Percentiles rank a stretch among this genome's conserved stretches.
Evolutionary conservation across 1,139 yeast genomes (phyloP).

Genomic region (Saccharomyces hybrid): DNA sequence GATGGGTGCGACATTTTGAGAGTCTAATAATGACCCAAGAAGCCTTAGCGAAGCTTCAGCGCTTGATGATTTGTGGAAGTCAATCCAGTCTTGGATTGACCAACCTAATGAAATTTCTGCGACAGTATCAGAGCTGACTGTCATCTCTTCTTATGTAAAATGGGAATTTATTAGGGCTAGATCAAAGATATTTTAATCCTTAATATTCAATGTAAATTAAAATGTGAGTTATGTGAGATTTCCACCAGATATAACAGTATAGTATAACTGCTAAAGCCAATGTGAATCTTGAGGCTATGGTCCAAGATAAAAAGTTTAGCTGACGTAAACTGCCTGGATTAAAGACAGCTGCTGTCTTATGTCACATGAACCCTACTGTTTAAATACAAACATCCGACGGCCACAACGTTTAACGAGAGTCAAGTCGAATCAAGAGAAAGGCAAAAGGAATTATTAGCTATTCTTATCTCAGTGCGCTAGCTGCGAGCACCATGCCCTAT

Average conservation of each 20-base stretch:
- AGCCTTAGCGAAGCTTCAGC: conserved; percentile 52
- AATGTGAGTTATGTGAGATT: neutral
- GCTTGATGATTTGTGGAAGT: conserved; percentile 56
- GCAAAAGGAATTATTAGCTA: neutral
- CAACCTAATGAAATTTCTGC: conserved; percentile 38
- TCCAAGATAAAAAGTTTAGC: neutral
- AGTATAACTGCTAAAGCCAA: too few relatives aligned
- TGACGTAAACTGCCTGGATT: neutral
- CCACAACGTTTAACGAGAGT: neutral
- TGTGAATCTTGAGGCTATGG: neutral
- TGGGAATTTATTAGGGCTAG: neutral
- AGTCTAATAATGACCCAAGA: conserved; percentile 41
- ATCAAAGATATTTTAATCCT: neutral
- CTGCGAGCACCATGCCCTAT: neutral
- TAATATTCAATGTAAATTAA: neutral
- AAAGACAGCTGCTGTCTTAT: too few relatives aligned
- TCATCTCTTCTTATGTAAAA: conserved; percentile 2
- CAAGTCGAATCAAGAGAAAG: neutral
- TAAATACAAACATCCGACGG: neutral
- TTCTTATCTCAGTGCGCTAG: neutral
- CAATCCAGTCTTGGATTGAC: conserved; percentile 66
- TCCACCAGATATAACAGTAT: too few relatives aligned
- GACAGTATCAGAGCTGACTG: neutral
- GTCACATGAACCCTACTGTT: neutral
- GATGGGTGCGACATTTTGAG: conserved; percentile 41